phyloP scores from a whole-genome alignment of 768 basidiomycete species.

The Naganishia onofrii region DNA sequence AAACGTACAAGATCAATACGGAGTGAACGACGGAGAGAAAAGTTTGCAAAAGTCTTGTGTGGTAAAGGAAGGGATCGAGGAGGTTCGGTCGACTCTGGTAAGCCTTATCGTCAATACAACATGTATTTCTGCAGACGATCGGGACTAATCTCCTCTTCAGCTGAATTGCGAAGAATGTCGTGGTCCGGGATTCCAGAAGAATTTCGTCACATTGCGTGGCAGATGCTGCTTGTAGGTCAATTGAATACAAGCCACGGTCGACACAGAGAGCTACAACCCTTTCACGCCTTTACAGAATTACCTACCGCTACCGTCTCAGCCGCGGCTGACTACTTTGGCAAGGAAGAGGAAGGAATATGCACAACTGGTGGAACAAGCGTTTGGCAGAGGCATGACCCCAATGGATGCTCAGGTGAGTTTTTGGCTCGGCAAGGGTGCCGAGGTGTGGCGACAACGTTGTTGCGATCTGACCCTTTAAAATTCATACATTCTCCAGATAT shows the following conservation, averaged over 20 bases:
- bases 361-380: slow-evolving; percentile 82
- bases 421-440: not conserved
- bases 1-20: slow-evolving; percentile 42
- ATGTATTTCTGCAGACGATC: slow-evolving; percentile 5
- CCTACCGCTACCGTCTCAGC: slow-evolving; percentile 74
- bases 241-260: too few relatives aligned
- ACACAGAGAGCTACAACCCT: not conserved
- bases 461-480: not conserved
- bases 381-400: slow-evolving; percentile 76
- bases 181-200: slow-evolving; percentile 92
- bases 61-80: slow-evolving; percentile 52
- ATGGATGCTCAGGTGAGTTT: slow-evolving; percentile 68
- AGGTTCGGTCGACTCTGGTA: slow-evolving; percentile 65
- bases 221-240: slow-evolving; percentile 74
- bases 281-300: slow-evolving; percentile 68
- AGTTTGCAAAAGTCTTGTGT: slow-evolving; percentile 44
- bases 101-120: slow-evolving; percentile 50
- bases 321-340: slow-evolving; percentile 71
- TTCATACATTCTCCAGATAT: slow-evolving; percentile 61
- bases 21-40: slow-evolving; percentile 48
- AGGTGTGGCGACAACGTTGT: not conserved
- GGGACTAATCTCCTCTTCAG: slow-evolving; percentile 7
- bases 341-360: slow-evolving; percentile 90
- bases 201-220: slow-evolving; percentile 89
- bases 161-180: slow-evolving; percentile 80